phyloP scores from a whole-genome alignment of 192 early-diverging fungal species.

The Coemansia sp. region DNA sequence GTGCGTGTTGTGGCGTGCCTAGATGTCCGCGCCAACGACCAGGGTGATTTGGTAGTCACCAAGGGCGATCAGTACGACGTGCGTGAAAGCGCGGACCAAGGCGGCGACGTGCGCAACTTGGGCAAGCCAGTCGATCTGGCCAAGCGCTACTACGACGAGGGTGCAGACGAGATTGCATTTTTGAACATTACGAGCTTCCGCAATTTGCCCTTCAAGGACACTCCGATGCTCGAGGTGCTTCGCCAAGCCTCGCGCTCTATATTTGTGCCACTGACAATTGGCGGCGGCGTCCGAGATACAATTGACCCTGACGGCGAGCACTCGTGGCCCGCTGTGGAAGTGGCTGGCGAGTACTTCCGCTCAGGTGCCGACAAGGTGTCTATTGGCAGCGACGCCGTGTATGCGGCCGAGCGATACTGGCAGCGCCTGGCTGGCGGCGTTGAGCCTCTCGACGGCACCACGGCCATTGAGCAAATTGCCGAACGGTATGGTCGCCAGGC shows the following conservation, averaged over 20 bases:
- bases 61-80: slow-evolving; percentile 99
- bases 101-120: slow-evolving; percentile 82
- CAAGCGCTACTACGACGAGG: slow-evolving; percentile 84
- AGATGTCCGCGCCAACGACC: slow-evolving; percentile 95
- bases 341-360: slow-evolving; percentile 98
- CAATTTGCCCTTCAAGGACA: slow-evolving; percentile 80
- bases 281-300: slow-evolving; percentile 95
- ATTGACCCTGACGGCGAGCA: slow-evolving; percentile 74
- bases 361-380: slow-evolving; percentile 99
- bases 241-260: slow-evolving; percentile 79
- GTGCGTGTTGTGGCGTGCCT: slow-evolving; percentile 95
- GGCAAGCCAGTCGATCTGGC: slow-evolving; percentile 97
- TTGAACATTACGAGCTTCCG: slow-evolving; percentile 99
- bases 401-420: slow-evolving; percentile 84
- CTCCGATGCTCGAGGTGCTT: slow-evolving; percentile 95
- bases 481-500: slow-evolving; percentile 94
- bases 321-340: slow-evolving; percentile 81
- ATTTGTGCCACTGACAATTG: slow-evolving; percentile 99
- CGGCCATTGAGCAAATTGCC: slow-evolving; percentile 93
- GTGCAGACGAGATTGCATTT: slow-evolving; percentile 98
- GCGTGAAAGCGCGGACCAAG: slow-evolving; percentile 58
- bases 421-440: slow-evolving; percentile 42
- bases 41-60: slow-evolving; percentile 96
- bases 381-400: slow-evolving; percentile 99
- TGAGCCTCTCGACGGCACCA: slow-evolving; percentile 57